A percentile compares a stretch with the other conserved stretches of the same genome.
Conservation (phyloP, 1,139 yeast genomes). For the Ogataea hybrid region DNA sequence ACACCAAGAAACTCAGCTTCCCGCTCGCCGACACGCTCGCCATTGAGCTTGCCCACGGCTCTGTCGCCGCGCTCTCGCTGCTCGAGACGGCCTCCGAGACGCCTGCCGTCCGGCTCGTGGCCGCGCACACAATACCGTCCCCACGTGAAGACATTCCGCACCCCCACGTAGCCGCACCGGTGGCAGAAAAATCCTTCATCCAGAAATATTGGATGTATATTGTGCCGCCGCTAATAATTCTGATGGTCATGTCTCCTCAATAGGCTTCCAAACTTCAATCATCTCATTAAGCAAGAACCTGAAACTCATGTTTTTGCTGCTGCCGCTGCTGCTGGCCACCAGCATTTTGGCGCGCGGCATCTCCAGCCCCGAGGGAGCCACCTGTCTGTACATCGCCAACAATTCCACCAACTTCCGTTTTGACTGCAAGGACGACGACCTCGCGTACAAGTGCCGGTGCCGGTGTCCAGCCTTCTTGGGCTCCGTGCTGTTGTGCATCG, state of each 20-base stretch:
- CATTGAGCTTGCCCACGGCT: constrained; percentile 5
- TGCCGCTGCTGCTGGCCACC: neutral
- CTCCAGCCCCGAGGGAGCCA: constrained; percentile 32
- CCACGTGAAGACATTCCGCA: constrained; percentile 15
- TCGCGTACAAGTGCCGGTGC: constrained; percentile 33
- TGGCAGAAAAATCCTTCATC: constrained; percentile 44
- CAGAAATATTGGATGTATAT: constrained; percentile 55
- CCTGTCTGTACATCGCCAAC: constrained; percentile 33
- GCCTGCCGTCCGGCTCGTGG: constrained; percentile 3
- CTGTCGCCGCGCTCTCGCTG: constrained; percentile 8
- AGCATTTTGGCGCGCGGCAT: constrained; percentile 24
- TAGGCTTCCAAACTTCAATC: neutral
- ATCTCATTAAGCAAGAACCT: neutral
- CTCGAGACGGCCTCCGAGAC: constrained; percentile 1
- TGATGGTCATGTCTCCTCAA: constrained; percentile 28
- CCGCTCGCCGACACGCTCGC: constrained; percentile 15
- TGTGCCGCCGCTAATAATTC: constrained; percentile 38
- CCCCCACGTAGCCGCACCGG: constrained; percentile 25
- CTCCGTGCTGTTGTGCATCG: constrained; percentile 35
- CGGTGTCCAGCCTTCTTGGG: constrained; percentile 32
- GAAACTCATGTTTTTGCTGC: neutral
- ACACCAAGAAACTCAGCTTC: constrained; percentile 16
- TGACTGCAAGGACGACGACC: constrained; percentile 30
- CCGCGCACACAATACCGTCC: constrained; percentile 4
- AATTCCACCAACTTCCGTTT: constrained; percentile 34